A percentile compares a stretch with the other conserved stretches of the same genome.
Conservation (phyloP, 768 basidiomycete genomes). For the Suillus placidus region DNA sequence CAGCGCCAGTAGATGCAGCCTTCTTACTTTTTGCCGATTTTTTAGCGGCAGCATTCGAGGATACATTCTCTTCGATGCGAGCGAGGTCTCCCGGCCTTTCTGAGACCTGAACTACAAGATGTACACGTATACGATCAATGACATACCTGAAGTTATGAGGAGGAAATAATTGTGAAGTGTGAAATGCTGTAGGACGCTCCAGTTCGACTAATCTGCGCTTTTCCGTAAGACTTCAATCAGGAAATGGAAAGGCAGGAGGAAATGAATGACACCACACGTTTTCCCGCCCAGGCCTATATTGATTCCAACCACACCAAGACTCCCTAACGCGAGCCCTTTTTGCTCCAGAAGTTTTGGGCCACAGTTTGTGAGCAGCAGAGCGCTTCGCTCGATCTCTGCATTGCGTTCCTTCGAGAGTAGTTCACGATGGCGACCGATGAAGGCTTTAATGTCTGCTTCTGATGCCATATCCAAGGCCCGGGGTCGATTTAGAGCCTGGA, state of each 20-base stretch:
- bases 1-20: slow-evolving; percentile 32
- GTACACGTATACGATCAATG: slow-evolving; percentile 14
- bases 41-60: slow-evolving; percentile 38
- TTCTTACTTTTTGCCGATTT: slow-evolving; percentile 52
- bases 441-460: slow-evolving; percentile 47
- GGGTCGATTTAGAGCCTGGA: background rate
- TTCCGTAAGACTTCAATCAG: slow-evolving; percentile 27
- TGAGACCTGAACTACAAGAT: background rate
- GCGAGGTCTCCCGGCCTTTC: slow-evolving; percentile 86
- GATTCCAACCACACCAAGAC: slow-evolving; percentile 70
- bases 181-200: slow-evolving; percentile 80
- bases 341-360: too few relatives aligned
- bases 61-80: slow-evolving; percentile 73
- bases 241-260: background rate
- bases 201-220: slow-evolving; percentile 80
- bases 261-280: slow-evolving; percentile 53
- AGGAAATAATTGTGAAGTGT: slow-evolving; percentile 69
- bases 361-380: too few relatives aligned
- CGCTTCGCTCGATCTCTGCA: slow-evolving; percentile 82
- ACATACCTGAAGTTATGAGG: slow-evolving; percentile 82
- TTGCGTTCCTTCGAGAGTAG: slow-evolving; percentile 75
- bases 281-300: slow-evolving; percentile 89
- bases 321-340: slow-evolving; percentile 78
- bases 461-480: slow-evolving; percentile 15
- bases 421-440: slow-evolving; percentile 66